A percentile compares a stretch with the other conserved stretches of the same genome.
Evolutionary conservation across 2,329 filamentous ascomycete genomes (phyloP).

Genomic region (Corinectria fuckeliana): DNA sequence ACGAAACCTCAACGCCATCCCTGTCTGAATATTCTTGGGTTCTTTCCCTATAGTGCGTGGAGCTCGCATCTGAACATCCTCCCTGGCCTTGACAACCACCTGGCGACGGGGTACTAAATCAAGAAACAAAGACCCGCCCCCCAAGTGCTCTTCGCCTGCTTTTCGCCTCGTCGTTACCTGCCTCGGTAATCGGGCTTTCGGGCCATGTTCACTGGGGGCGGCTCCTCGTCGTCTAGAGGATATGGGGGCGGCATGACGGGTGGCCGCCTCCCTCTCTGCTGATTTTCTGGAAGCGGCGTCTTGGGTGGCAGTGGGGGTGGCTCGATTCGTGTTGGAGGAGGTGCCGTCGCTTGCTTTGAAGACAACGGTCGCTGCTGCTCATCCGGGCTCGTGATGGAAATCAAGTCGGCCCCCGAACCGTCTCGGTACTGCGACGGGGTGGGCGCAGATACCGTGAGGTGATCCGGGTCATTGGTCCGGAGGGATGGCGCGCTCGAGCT

Average conservation of each 20-base stretch:
- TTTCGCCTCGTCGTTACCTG: slow-evolving; percentile 37
- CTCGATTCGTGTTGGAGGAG: slow-evolving; percentile 51
- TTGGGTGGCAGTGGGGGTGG: slow-evolving; percentile 80
- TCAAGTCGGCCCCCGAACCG: slow-evolving; percentile 70
- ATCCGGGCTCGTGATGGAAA: slow-evolving; percentile 66
- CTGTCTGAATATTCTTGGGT: background rate
- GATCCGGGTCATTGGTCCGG: slow-evolving; percentile 55
- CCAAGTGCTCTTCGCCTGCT: background rate
- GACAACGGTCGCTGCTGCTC: slow-evolving; percentile 56
- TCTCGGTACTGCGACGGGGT: slow-evolving; percentile 65
- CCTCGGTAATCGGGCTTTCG: slow-evolving; percentile 79
- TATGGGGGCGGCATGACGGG: slow-evolving; percentile 68
- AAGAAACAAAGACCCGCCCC: background rate
- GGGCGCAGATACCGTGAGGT: slow-evolving; percentile 62
- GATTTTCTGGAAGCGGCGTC: slow-evolving; percentile 69
- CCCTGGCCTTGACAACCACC: background rate
- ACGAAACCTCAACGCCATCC: slow-evolving; percentile 15
- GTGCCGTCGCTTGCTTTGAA: slow-evolving; percentile 41
- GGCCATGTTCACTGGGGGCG: slow-evolving; percentile 84
- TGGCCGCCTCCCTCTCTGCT: slow-evolving; percentile 41
- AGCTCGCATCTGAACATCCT: background rate
- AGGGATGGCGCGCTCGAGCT: slow-evolving; percentile 40
- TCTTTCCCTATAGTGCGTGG: background rate
- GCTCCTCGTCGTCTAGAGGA: slow-evolving; percentile 79
- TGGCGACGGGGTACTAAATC: background rate